phyloP scores from a whole-genome alignment of 129 eudicot genomes.

The Tagetes patula region DNA sequence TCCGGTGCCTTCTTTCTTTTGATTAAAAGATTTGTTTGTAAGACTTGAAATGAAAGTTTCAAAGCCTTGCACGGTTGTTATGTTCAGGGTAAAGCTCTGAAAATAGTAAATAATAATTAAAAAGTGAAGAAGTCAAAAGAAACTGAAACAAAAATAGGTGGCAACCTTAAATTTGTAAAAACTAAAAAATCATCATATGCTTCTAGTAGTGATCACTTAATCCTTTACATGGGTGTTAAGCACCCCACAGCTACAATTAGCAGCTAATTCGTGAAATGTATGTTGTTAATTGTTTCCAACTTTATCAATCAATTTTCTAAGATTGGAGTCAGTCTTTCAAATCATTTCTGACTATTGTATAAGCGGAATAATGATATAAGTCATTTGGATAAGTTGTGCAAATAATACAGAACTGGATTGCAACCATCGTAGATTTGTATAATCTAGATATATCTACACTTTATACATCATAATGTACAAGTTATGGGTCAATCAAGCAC shows the following conservation, averaged over 20 bases:
- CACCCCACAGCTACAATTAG: neutral
- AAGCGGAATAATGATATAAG: neutral
- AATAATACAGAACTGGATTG: neutral
- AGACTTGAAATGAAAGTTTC: constrained; percentile 90
- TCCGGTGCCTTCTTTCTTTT: constrained; percentile 72
- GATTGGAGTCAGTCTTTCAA: neutral
- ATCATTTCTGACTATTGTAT: constrained; percentile 7
- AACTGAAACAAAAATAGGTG: neutral
- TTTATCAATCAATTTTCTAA: constrained; percentile 5
- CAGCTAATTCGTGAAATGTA: neutral
- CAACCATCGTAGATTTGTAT: neutral
- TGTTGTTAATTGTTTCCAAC: neutral
- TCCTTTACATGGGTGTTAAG: neutral
- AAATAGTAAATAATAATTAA: constrained; percentile 16
- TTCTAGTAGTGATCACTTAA: constrained; percentile 4
- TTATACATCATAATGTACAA: neutral
- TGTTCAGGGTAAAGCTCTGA: constrained; percentile 94
- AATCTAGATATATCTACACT: neutral
- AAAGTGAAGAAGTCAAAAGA: neutral
- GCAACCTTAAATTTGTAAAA: constrained; percentile 7
- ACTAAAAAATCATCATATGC: neutral
- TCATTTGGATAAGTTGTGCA: neutral
- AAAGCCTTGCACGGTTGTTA: constrained; percentile 94
- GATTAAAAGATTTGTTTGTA: constrained; percentile 54
- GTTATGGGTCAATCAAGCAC: neutral